Conservation (phyloP, 2,329 filamentous ascomycete species). For the Dryadomyces quercus-mongolicae region DNA sequence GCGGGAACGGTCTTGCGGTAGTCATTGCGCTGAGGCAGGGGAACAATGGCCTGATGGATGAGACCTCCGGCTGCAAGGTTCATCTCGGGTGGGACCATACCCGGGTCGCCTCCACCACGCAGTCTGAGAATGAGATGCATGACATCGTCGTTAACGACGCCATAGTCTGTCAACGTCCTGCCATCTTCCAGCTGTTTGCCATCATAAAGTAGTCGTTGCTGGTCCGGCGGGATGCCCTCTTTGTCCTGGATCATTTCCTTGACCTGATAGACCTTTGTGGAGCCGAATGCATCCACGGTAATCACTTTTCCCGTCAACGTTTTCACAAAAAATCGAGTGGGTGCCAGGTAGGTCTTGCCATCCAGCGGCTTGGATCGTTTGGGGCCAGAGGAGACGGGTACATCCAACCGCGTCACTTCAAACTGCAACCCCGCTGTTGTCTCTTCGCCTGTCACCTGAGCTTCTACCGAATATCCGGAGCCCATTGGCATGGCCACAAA, state of each 20-base stretch:
- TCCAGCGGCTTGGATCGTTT: too few relatives aligned
- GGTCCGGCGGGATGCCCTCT: not conserved
- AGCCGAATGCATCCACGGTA: not conserved
- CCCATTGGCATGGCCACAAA: conserved; percentile 6
- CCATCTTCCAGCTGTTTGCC: not conserved
- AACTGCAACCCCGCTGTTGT: conserved; percentile 3
- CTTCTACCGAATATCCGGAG: conserved; percentile 1
- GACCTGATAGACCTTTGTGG: not conserved
- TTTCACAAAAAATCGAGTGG: too few relatives aligned
- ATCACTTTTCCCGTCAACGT: not conserved
- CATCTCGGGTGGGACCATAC: not conserved
- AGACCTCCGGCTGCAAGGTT: not conserved
- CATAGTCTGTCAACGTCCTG: too few relatives aligned
- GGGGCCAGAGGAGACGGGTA: too few relatives aligned
- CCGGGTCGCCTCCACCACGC: too few relatives aligned
- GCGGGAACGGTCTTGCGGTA: not conserved
- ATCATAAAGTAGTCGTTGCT: not conserved
- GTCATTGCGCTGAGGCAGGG: not conserved
- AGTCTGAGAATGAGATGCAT: too few relatives aligned
- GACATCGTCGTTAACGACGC: too few relatives aligned
- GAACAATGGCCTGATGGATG: conserved; percentile 1
- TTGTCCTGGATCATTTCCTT: not conserved
- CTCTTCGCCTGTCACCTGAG: conserved; percentile 4
- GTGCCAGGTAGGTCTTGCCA: too few relatives aligned
- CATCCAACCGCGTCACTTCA: conserved; percentile 3